phyloP scores from a whole-genome alignment of 1,139 yeast species.

The Lodderomyces jiufengensis region DNA sequence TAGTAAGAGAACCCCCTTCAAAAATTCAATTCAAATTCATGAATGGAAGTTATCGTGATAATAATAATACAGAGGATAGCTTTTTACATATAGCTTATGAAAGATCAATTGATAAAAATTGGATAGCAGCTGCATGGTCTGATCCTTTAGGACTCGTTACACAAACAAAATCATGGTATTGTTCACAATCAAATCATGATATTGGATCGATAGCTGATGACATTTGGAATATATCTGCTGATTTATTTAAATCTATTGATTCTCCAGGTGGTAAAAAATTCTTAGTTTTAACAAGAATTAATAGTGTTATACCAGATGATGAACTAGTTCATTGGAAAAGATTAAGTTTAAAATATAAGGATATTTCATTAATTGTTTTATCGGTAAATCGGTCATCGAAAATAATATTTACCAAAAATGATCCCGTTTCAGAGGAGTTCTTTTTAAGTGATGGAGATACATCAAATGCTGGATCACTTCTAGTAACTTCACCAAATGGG shows the following conservation, averaged over 20 bases:
- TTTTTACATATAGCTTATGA: conserved; percentile 85
- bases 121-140: conserved; percentile 89
- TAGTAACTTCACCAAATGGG: conserved; percentile 37
- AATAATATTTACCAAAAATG: conserved; percentile 33
- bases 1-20: conserved; percentile 46
- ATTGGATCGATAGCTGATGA: conserved; percentile 36
- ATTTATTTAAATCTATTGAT: conserved; percentile 31
- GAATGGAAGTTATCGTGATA: conserved; percentile 22
- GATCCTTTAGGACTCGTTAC: conserved; percentile 74
- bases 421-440: background rate
- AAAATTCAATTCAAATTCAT: conserved; percentile 51
- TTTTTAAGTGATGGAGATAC: conserved; percentile 12
- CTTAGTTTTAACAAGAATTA: conserved; percentile 63
- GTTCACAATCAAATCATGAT: conserved; percentile 27
- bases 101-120: conserved; percentile 71
- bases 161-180: conserved; percentile 64
- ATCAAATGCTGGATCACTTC: conserved; percentile 18
- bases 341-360: conserved; percentile 56
- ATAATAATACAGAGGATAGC: conserved; percentile 55
- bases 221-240: conserved; percentile 36
- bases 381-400: conserved; percentile 67
- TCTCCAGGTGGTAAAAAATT: conserved; percentile 52
- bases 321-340: conserved; percentile 77
- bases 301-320: conserved; percentile 74
- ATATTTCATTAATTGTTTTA: conserved; percentile 65